These are phyloP conservation scores for Starmerella geochares DNA, from an alignment of 805 yeast species.

Conservation along the genomic window DNA sequence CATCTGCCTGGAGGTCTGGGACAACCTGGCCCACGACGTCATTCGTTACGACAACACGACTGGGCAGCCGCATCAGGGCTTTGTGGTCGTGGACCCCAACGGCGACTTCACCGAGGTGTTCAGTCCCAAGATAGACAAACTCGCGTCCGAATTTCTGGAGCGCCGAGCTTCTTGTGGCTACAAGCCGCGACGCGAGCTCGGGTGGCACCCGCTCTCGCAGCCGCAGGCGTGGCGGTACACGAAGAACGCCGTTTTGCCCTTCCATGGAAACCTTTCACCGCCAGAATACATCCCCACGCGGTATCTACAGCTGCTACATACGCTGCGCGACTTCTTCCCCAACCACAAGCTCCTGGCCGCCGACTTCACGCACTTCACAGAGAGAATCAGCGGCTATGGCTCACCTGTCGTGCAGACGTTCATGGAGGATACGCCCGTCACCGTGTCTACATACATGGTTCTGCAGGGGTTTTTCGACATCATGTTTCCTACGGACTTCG, in stretches of 20 bases:
- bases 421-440: slow-evolving; percentile 54
- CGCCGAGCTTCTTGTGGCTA: slow-evolving; percentile 37
- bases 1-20: slow-evolving; percentile 73
- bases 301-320: slow-evolving; percentile 51
- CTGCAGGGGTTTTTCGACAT: slow-evolving; percentile 79
- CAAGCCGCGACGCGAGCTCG: slow-evolving; percentile 29
- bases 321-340: slow-evolving; percentile 57
- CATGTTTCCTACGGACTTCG: slow-evolving; percentile 75
- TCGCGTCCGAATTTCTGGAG: slow-evolving; percentile 42
- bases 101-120: slow-evolving; percentile 71
- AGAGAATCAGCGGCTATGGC: slow-evolving; percentile 44
- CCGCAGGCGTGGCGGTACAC: slow-evolving; percentile 36
- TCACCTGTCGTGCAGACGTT: slow-evolving; percentile 77
- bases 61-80: slow-evolving; percentile 63
- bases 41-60: slow-evolving; percentile 62
- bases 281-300: slow-evolving; percentile 80
- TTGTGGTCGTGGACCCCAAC: slow-evolving; percentile 58
- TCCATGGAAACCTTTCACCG: slow-evolving; percentile 54
- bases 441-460: slow-evolving; percentile 66
- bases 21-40: slow-evolving; percentile 73
- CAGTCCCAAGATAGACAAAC: slow-evolving; percentile 49
- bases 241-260: slow-evolving; percentile 49
- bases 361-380: slow-evolving; percentile 47
- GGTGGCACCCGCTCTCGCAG: slow-evolving; percentile 53
- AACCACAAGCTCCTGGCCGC: slow-evolving; percentile 64